phyloP scores from a whole-genome alignment of 306 rosid species.

The Psophocarpus tetragonolobus region DNA sequence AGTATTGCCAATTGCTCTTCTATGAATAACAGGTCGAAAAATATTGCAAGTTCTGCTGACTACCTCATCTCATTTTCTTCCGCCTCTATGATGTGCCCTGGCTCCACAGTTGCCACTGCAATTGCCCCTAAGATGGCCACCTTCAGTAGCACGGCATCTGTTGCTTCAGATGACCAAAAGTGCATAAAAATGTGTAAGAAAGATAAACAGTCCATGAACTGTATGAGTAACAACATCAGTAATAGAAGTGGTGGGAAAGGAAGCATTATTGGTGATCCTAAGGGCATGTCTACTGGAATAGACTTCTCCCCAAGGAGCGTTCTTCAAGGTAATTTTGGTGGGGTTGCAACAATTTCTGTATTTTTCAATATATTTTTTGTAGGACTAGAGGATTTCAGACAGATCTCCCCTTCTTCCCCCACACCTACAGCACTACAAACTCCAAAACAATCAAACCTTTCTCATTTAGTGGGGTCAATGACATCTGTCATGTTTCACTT shows the following conservation, averaged over 20 bases:
- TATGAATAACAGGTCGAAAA: constrained; percentile 28
- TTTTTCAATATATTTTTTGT: background rate
- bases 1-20: constrained; percentile 8
- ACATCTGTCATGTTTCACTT: background rate
- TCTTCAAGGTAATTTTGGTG: constrained; percentile 59
- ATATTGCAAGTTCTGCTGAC: constrained; percentile 19
- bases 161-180: constrained; percentile 3
- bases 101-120: constrained; percentile 23
- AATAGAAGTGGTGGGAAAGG: constrained; percentile 32
- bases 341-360: background rate
- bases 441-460: background rate
- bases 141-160: background rate
- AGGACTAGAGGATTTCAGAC: background rate
- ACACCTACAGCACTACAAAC: background rate
- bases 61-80: background rate
- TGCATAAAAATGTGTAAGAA: constrained; percentile 14
- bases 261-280: constrained; percentile 34
- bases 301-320: constrained; percentile 82
- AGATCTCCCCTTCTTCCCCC: background rate
- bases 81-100: background rate
- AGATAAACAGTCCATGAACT: constrained; percentile 35
- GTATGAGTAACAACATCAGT: constrained; percentile 5
- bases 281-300: constrained; percentile 39
- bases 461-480: background rate
- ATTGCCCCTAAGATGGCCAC: constrained; percentile 1